Conservation (phyloP, 805 yeast genomes). For the Starmerella potacharoeniae region DNA sequence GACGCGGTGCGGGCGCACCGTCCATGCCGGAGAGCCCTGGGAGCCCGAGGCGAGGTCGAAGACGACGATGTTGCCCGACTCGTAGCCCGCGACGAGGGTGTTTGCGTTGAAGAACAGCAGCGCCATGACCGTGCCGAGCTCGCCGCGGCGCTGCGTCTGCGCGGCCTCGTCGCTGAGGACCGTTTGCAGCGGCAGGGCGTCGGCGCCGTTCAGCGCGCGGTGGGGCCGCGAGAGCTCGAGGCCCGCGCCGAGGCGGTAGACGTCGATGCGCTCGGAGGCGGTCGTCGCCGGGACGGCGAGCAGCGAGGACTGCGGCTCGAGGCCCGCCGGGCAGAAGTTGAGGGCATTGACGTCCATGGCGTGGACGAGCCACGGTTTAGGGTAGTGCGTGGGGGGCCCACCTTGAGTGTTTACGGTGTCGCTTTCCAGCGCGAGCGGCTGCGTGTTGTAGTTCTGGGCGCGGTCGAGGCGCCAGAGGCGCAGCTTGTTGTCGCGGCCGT, state of each 20-base stretch:
- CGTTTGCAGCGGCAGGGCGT: slow-evolving; percentile 8
- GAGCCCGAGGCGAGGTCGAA: slow-evolving; percentile 12
- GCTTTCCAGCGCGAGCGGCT: slow-evolving; percentile 19
- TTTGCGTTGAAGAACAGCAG: slow-evolving; percentile 38
- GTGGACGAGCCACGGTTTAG: slow-evolving; percentile 30
- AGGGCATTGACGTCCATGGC: slow-evolving; percentile 61
- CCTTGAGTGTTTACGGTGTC: not conserved
- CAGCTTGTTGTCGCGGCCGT: slow-evolving; percentile 51
- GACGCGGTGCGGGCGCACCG: slow-evolving; percentile 24
- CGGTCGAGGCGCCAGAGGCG: slow-evolving; percentile 27
- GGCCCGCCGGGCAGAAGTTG: slow-evolving; percentile 58
- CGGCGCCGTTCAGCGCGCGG: slow-evolving; percentile 14
- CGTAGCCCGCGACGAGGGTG: slow-evolving; percentile 46
- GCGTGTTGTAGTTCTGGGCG: slow-evolving; percentile 30
- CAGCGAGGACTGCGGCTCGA: slow-evolving; percentile 21
- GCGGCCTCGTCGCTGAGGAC: slow-evolving; percentile 18
- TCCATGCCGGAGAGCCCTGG: not conserved
- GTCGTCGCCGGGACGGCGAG: slow-evolving; percentile 53
- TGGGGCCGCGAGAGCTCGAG: slow-evolving; percentile 18
- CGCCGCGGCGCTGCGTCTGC: slow-evolving; percentile 8
- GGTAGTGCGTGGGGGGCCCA: slow-evolving; percentile 15
- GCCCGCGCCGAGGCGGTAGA: slow-evolving; percentile 35
- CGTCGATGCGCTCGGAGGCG: slow-evolving; percentile 53
- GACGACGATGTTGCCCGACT: slow-evolving; percentile 50
- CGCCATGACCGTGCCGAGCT: slow-evolving; percentile 47